A percentile compares a stretch with the other conserved stretches of the same genome.
These are phyloP conservation scores for Herpetospermum pedunculosum DNA, from an alignment of 306 rosid species.

Conservation along the genomic window DNA sequence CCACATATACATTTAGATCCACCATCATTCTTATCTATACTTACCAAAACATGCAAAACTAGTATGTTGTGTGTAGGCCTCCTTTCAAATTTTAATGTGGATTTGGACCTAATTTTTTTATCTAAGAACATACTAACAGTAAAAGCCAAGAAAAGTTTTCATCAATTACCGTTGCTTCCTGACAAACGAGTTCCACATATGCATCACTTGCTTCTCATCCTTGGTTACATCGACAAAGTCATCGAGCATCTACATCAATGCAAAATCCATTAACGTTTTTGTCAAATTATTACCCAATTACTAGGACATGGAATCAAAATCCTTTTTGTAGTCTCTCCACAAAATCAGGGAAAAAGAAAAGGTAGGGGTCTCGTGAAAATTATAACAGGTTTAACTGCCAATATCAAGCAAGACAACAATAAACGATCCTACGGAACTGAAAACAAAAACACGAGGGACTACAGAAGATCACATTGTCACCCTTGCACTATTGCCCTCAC, in stretches of 20 bases:
- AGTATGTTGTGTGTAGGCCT: not conserved
- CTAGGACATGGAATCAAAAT: constrained; percentile 1
- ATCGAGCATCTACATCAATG: constrained; percentile 50
- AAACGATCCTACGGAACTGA: not conserved
- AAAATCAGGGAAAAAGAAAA: not conserved
- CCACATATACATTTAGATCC: not conserved
- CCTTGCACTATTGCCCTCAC: not conserved
- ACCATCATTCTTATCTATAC: not conserved
- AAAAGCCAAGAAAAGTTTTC: constrained; percentile 5
- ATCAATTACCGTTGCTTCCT: constrained; percentile 52
- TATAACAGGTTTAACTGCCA: not conserved
- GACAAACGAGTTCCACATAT: constrained; percentile 67
- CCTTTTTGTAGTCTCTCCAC: not conserved
- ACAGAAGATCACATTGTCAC: not conserved
- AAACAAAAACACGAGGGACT: not conserved
- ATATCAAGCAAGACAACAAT: not conserved
- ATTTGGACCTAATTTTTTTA: not conserved
- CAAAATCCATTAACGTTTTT: not conserved
- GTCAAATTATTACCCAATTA: not conserved
- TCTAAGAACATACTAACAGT: not conserved
- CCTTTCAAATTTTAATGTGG: not conserved
- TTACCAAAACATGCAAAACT: not conserved
- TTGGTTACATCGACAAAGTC: constrained; percentile 42
- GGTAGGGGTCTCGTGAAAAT: not conserved
- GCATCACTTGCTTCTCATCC: constrained; percentile 52